phyloP scores from a whole-genome alignment of 257 asterid genomes.

The Nicotiana obtusifolia region DNA sequence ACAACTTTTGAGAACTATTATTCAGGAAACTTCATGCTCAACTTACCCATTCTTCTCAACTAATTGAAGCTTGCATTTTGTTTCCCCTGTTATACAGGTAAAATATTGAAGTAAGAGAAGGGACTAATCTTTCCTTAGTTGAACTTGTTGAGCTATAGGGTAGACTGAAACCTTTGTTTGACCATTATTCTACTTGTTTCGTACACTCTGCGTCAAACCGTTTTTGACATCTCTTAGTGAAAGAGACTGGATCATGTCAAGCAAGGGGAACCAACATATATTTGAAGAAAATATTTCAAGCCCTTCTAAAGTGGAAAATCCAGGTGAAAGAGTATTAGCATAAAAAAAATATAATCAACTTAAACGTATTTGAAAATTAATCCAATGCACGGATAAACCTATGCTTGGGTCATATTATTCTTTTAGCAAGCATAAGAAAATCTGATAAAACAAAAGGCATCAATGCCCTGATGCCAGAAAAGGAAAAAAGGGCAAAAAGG shows the following conservation, averaged over 20 bases:
- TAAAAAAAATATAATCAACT: not conserved
- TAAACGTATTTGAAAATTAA: not conserved
- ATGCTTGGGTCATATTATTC: not conserved
- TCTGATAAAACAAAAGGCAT: not conserved
- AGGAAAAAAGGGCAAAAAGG: not conserved
- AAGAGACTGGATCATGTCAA: not conserved
- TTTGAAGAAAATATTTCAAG: not conserved
- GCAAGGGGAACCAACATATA: not conserved
- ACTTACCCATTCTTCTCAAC: not conserved
- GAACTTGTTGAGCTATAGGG: not conserved
- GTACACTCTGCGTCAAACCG: not conserved
- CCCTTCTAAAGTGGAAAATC: not conserved
- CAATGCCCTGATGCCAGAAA: not conserved
- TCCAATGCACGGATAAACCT: not conserved
- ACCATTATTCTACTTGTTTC: not conserved
- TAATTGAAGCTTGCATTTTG: not conserved
- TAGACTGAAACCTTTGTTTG: not conserved
- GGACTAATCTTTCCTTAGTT: not conserved
- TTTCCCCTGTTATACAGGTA: not conserved
- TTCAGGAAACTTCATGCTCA: not conserved
- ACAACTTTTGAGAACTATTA: not conserved
- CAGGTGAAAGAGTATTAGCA: not conserved
- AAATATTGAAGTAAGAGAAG: not conserved
- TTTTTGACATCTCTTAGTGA: not conserved
- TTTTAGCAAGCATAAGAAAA: not conserved